Evolutionary conservation across 1,139 yeast species (phyloP).

Genomic region (Saccharomyces hybrid): DNA sequence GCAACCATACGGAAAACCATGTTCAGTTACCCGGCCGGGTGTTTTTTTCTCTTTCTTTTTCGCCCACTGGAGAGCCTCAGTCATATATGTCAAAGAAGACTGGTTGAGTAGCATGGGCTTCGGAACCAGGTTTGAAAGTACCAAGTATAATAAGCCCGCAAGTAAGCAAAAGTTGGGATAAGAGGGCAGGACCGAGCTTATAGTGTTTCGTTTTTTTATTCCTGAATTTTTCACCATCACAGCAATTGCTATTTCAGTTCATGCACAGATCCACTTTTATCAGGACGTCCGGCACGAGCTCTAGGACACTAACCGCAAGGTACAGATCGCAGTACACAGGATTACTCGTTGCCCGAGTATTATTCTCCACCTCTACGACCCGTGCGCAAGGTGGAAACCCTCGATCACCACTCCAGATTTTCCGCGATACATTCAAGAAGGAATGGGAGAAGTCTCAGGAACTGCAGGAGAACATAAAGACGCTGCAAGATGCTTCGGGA

Average conservation of each 20-base stretch:
- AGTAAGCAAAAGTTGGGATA: background rate
- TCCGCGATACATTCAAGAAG: slow-evolving; percentile 79
- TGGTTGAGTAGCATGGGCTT: background rate
- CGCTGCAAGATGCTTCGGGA: slow-evolving; percentile 93
- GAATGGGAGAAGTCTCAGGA: slow-evolving; percentile 91
- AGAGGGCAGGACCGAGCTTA: background rate
- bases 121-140: background rate
- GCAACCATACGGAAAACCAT: background rate
- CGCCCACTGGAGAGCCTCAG: background rate
- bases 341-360: background rate
- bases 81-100: background rate
- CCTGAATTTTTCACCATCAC: background rate
- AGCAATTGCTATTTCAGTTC: background rate
- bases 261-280: background rate
- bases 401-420: slow-evolving; percentile 85
- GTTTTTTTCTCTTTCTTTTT: background rate
- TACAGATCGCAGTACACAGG: background rate
- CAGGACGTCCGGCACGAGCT: background rate
- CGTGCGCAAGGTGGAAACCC: slow-evolving; percentile 6
- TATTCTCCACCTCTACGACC: background rate
- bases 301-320: background rate
- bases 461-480: slow-evolving; percentile 85
- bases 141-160: background rate
- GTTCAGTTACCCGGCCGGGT: background rate
- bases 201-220: background rate